A percentile compares a stretch with the other conserved stretches of the same genome.
Conservation (phyloP, 1,284 basidiomycete genomes). For the Phlebopus sp. region DNA sequence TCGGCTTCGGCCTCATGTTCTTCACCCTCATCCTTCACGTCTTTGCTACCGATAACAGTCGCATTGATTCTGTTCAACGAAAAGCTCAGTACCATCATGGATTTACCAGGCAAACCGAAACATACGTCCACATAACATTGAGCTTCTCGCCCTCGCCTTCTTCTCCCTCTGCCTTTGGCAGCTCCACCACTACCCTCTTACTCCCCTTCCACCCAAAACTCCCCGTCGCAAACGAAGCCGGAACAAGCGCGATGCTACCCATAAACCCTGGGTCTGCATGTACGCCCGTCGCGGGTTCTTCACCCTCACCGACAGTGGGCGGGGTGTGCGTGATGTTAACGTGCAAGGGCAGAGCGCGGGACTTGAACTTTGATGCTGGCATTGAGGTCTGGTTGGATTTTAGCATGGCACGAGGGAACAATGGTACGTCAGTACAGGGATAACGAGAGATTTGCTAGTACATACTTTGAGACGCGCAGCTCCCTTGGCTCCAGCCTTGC, state of each 20-base stretch:
- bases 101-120: constrained; percentile 16
- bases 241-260: constrained; percentile 52
- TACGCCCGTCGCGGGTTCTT: constrained; percentile 35
- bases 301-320: constrained; percentile 43
- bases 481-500: constrained; percentile 37
- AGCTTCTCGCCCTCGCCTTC: constrained; percentile 60
- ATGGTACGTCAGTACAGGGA: neutral
- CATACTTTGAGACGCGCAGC: constrained; percentile 36
- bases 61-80: constrained; percentile 60
- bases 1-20: constrained; percentile 25
- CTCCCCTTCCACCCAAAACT: constrained; percentile 81
- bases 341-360: constrained; percentile 64
- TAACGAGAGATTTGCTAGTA: neutral
- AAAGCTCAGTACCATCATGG: constrained; percentile 3
- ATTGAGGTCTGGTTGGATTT: constrained; percentile 41
- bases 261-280: constrained; percentile 59
- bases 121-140: constrained; percentile 72
- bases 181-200: constrained; percentile 63
- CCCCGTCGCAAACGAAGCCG: constrained; percentile 64
- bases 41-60: constrained; percentile 73
- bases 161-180: constrained; percentile 50
- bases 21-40: constrained; percentile 39
- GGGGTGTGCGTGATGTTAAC: constrained; percentile 67
- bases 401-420: neutral
- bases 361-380: constrained; percentile 54